phyloP scores from a whole-genome alignment of 345 rosid species.

The Eutrema japonicum region DNA sequence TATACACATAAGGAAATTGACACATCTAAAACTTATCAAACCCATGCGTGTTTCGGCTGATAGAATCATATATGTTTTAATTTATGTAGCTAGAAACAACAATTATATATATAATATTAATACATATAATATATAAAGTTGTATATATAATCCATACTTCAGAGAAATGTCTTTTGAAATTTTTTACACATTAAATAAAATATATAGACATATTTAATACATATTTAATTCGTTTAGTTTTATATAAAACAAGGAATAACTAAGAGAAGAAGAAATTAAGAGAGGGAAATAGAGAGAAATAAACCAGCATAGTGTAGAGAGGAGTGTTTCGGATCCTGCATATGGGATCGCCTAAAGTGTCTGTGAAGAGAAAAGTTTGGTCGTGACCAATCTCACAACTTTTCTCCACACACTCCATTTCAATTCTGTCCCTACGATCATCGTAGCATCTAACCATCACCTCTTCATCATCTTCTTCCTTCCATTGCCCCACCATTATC shows the following conservation, averaged over 20 bases:
- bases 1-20: neutral
- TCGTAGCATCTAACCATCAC: conserved; percentile 62
- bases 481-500: conserved; percentile 40
- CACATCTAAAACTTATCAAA: neutral
- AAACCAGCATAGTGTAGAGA: conserved; percentile 71
- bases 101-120: too few relatives aligned
- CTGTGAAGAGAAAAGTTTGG: conserved; percentile 64
- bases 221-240: neutral
- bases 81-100: too few relatives aligned
- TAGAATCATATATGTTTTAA: too few relatives aligned
- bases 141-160: too few relatives aligned
- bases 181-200: neutral
- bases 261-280: neutral
- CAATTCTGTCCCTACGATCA: conserved; percentile 51
- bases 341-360: conserved; percentile 85
- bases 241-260: neutral
- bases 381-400: conserved; percentile 77
- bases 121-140: too few relatives aligned
- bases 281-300: neutral
- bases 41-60: too few relatives aligned
- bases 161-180: neutral
- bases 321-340: conserved; percentile 82
- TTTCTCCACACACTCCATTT: conserved; percentile 63
- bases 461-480: conserved; percentile 34
- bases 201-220: neutral